Conservation (phyloP, 2,329 filamentous ascomycete genomes). For the Knufia fluminis region DNA sequence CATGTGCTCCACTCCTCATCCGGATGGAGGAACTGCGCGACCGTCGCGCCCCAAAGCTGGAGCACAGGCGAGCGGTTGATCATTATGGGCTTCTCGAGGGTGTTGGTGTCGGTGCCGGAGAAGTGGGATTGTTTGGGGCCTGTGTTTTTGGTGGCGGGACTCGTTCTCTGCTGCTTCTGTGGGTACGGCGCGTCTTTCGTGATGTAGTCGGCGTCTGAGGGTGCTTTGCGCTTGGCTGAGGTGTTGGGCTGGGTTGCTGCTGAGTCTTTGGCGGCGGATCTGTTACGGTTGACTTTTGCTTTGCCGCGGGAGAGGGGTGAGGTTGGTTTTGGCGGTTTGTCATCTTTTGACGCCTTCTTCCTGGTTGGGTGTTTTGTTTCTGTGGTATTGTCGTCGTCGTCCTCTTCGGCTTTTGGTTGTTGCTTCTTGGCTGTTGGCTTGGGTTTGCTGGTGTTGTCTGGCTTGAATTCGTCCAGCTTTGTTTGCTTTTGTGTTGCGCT, state of each 20-base stretch:
- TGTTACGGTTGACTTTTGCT: too few relatives aligned
- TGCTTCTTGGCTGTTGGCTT: too few relatives aligned
- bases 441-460: not conserved
- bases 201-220: too few relatives aligned
- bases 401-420: too few relatives aligned
- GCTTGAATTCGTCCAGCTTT: not conserved
- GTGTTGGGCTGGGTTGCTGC: not conserved
- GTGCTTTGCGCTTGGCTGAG: not conserved
- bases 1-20: constrained; percentile 13
- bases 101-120: not conserved
- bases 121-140: not conserved
- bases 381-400: too few relatives aligned
- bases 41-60: constrained; percentile 17
- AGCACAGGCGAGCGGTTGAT: constrained; percentile 20
- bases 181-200: too few relatives aligned
- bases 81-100: constrained; percentile 13
- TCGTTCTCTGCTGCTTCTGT: not conserved
- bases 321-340: not conserved
- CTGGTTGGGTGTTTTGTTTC: not conserved
- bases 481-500: not conserved
- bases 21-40: constrained; percentile 15
- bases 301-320: too few relatives aligned
- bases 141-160: not conserved
- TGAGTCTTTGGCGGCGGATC: too few relatives aligned
- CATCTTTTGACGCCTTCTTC: not conserved